Base-by-base conservation (phyloP, 2,329 filamentous ascomycete species). In the Paraphaeosphaeria minitans region DNA sequence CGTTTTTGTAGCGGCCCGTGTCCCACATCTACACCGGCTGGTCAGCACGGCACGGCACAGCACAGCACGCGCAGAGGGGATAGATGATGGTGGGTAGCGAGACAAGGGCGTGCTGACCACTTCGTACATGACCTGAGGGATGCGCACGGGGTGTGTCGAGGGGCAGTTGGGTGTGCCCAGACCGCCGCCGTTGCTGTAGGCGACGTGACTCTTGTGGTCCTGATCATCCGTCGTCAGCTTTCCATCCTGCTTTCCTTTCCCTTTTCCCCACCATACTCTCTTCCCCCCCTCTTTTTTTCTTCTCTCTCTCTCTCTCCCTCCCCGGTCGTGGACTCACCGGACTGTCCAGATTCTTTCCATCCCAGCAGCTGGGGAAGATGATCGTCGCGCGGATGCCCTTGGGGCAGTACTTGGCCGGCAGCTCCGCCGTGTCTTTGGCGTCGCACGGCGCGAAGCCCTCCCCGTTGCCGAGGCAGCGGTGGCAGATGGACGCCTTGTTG, bases 311-410 rank as follows among this genome's bases (percentile, higher is more conserved):
- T 27, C 6, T 6, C n/a, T n/a, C n/a, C n/a, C 27, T 29, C 27
- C 27, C 10, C 29, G 8, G 29, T 8, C 9, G 7, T 31, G 2
- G 2, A n/a, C 37, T n/a, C 9, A 39, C 37, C 0, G 67, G 51
- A n/a, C 81, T 82, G 65, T 84, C 82, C 6, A 78, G 48, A 67
- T 82, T 74, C 53, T 77, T 74, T 41, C 87, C 88, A 76, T 91
- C 84, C 82, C 89, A 90, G 81, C 88, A 91, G 8, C 86, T 89
- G 2, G 88, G 88, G 78, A 91, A 89, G 79, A 89, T 87, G 39
- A 90, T 77, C 63, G 90, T 87, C 57, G 84, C 81, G 45, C 88
- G 85, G 51, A 90, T 88, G 55, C 93, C 93, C 68, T 94, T 85
- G n/a, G 80, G 78, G 79, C 93, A 97, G 76, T 93, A 87, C 58